Base-by-base conservation (phyloP, 768 basidiomycete species). In the Termitomyces sp. region DNA sequence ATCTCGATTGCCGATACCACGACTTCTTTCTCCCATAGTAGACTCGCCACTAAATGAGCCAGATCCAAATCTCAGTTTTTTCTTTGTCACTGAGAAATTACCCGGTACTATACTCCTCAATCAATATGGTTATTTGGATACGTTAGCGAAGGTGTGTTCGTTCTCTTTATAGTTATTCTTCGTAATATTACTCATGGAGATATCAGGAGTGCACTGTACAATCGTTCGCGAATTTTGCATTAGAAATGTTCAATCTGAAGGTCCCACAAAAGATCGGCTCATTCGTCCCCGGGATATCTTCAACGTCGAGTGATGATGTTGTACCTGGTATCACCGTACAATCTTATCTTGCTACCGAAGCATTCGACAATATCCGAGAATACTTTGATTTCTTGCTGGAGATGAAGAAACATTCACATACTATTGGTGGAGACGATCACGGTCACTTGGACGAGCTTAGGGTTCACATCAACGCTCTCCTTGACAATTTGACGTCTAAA, bases 301-400 rank as follows among this genome's bases (percentile, higher is more conserved):
- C 54, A 55, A 40, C 50, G 20, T 42, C 44, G 12, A 44, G 20
- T 11, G 16, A 44, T 12, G 54, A 45, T 36, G 58, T 57, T 18
- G 50, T 57, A 8, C 62, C 55, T 20, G 22, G 5, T 11, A 56
- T 63, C 22, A 28, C 35, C 6, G 1, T 57, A 16, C 62, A 52
- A 18, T 16, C n/a, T n/a, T n/a, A n/a, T 38, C 48, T n/a, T n/a
- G n/a, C 58, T 18, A 28, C 35, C 7, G 39, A 46, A 20, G n/a
- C 56, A 22, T 63, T 60, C 11, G 46, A 51, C 18, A 55, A 53
- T 39, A 52, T 63, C 44, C 53, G 48, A 22, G 58, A 63, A 24
- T 55, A 55, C 45, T 32, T 63, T 33, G 55, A 56, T 44, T 63
- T 53, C 50, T 48, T 63, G 44, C 4, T 63, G n/a, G 20, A 55